Conservation (phyloP, 352 stramenopile species). For the Phytophthora rubi region DNA sequence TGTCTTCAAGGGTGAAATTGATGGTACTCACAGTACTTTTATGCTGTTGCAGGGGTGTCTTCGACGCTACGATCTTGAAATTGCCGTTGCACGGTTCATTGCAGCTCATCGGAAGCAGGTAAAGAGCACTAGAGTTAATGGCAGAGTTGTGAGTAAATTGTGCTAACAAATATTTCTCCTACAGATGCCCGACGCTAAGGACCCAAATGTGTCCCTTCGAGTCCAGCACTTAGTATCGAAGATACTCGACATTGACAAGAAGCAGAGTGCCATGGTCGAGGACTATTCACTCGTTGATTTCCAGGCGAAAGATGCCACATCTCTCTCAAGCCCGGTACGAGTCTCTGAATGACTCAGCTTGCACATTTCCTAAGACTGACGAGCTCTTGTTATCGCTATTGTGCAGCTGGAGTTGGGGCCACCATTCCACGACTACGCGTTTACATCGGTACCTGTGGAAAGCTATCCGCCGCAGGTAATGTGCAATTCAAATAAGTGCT, state of each 20-base stretch:
- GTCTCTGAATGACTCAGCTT: conserved; percentile 37
- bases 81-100: conserved; percentile 79
- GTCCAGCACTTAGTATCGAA: conserved; percentile 78
- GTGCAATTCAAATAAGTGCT: neutral
- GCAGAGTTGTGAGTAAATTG: neutral
- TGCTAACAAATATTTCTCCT: neutral
- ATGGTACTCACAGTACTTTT: neutral
- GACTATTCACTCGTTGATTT: conserved; percentile 80
- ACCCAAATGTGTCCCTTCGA: conserved; percentile 62
- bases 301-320: conserved; percentile 66
- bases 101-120: conserved; percentile 69
- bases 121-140: neutral
- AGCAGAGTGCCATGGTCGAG: conserved; percentile 66
- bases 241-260: conserved; percentile 80
- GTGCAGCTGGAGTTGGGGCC: conserved; percentile 73
- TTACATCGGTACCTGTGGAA: conserved; percentile 73
- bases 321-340: conserved; percentile 56
- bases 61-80: conserved; percentile 78
- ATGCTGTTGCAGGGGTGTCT: conserved; percentile 53
- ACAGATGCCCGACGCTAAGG: conserved; percentile 66
- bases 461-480: conserved; percentile 80
- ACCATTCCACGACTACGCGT: conserved; percentile 68
- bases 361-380: neutral
- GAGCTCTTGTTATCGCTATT: neutral
- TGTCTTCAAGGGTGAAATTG: neutral